Conservation (phyloP, 2,329 filamentous ascomycete genomes). For the Trichoderma lentiforme region DNA sequence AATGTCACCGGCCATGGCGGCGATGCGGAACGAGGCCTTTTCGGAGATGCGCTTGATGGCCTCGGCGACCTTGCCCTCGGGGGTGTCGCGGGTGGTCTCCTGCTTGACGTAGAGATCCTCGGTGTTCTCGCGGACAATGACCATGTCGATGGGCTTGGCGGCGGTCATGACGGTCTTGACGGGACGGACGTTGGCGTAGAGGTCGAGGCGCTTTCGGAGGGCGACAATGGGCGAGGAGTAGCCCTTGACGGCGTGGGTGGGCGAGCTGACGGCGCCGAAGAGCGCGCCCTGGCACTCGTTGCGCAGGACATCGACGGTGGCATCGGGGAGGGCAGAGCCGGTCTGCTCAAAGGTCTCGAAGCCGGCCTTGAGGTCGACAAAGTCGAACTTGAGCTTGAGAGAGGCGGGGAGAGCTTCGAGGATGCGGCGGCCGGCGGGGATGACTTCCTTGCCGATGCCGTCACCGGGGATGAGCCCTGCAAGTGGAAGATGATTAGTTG, state of each 20-base stretch:
- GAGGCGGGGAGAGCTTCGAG: slow-evolving; percentile 91
- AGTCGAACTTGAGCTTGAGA: slow-evolving; percentile 89
- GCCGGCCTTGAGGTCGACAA: slow-evolving; percentile 87
- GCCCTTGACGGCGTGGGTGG: slow-evolving; percentile 82
- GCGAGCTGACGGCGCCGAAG: slow-evolving; percentile 93
- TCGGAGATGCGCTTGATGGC: slow-evolving; percentile 97
- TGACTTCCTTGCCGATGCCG: slow-evolving; percentile 97
- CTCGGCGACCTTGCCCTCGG: slow-evolving; percentile 84
- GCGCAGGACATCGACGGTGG: slow-evolving; percentile 84
- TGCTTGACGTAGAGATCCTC: slow-evolving; percentile 98
- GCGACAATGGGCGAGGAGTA: slow-evolving; percentile 97
- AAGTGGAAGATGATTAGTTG: neutral
- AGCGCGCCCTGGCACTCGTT: slow-evolving; percentile 92
- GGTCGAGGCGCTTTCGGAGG: slow-evolving; percentile 87
- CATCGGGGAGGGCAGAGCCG: slow-evolving; percentile 82
- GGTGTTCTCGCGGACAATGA: slow-evolving; percentile 98
- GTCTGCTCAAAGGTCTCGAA: slow-evolving; percentile 92
- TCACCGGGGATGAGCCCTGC: slow-evolving; percentile 96
- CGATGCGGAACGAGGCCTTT: slow-evolving; percentile 79
- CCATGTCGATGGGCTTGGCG: slow-evolving; percentile 77
- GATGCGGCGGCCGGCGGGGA: slow-evolving; percentile 85
- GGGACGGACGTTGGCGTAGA: slow-evolving; percentile 96
- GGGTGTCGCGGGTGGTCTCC: slow-evolving; percentile 75
- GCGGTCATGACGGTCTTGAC: slow-evolving; percentile 77
- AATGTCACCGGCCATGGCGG: slow-evolving; percentile 91